Evolutionary conservation across 2,329 filamentous ascomycete genomes (phyloP), one percentile per base, ranked within the genome.

Genomic region (Penicillium griseofulvum): DNA sequence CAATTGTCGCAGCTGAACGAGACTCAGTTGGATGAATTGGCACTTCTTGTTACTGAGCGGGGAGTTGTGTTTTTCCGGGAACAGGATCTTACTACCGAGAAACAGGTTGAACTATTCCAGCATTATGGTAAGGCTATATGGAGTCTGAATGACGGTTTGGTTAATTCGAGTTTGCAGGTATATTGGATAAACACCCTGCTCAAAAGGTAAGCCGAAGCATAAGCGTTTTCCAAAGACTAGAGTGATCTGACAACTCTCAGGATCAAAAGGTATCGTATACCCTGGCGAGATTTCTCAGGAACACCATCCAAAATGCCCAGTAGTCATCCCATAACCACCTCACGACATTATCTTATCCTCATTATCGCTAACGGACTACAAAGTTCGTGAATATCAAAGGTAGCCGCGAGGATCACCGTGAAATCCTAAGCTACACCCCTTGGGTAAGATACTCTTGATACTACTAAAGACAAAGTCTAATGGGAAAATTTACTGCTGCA

Each of bases 11-110:
- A 76, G 19, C 65, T 83, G 8, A 75, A 63, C 2, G 68, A 71
- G 3, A 62, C 72, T 11, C 80, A 81, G 26, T 72, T 81, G 3
- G 79, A 83, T 58, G 80, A 82, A 53, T 71, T 83, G 4, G 80
- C 80, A 0, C 65, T 79, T 0, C 68, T 81, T 3, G 76, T 79
- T 3, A 72, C 71, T 12, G 76, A 80, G 58, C 71, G 79, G 1
- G 78, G 78, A 0, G 78, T 80, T 0, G 76, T 80, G 22, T 80
- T 81, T 60, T 80, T 66, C 24, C 49, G 59, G 10, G 69, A 74
- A 49, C 80, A 81, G 56, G 76, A 80, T 61, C 69, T 81, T 22
- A 57, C 56, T n/a, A 60, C 59, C 8, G 55, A 62, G 5, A 42
- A 59, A 38, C 62, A 66, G 42, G 75, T 78, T 11, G 65, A 70